Conservation (phyloP, 1,284 basidiomycete species). For the Trametes polyzona region DNA sequence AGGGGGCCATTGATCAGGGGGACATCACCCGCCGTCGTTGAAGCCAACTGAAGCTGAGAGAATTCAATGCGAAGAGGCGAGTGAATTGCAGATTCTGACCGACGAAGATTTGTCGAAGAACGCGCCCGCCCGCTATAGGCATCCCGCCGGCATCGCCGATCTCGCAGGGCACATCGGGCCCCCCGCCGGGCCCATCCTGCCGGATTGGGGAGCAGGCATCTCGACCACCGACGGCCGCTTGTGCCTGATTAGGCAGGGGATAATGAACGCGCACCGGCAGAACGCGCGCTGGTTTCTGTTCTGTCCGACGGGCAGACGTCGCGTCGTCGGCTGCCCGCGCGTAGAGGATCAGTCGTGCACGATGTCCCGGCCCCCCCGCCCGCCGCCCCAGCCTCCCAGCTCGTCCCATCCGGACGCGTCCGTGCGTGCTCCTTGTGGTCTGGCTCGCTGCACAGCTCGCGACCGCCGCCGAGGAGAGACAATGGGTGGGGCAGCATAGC, state of each 20-base stretch:
- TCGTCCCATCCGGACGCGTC: not conserved
- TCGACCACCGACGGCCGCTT: not conserved
- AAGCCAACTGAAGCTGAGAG: not conserved
- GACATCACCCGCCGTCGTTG: not conserved
- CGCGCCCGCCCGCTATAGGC: not conserved
- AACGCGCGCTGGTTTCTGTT: constrained; percentile 2
- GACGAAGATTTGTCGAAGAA: constrained; percentile 11
- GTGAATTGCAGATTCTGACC: not conserved
- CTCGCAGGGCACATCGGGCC: constrained; percentile 21
- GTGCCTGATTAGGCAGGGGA: constrained; percentile 7
- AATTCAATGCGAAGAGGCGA: not conserved
- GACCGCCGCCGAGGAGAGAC: not conserved
- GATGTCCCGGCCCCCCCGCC: not conserved
- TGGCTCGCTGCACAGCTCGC: not conserved
- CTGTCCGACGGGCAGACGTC: not conserved
- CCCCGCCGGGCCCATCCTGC: constrained; percentile 9
- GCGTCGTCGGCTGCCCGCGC: not conserved
- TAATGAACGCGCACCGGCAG: constrained; percentile 9
- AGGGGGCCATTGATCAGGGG: constrained; percentile 1
- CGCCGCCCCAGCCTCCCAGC: not conserved
- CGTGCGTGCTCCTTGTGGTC: not conserved
- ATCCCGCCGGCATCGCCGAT: constrained; percentile 20
- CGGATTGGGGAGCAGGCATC: constrained; percentile 7
- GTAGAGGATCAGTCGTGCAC: not conserved
- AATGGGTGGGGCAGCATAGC: not conserved